phyloP scores from a whole-genome alignment of 768 basidiomycete species.

The Grammothele lineata region DNA sequence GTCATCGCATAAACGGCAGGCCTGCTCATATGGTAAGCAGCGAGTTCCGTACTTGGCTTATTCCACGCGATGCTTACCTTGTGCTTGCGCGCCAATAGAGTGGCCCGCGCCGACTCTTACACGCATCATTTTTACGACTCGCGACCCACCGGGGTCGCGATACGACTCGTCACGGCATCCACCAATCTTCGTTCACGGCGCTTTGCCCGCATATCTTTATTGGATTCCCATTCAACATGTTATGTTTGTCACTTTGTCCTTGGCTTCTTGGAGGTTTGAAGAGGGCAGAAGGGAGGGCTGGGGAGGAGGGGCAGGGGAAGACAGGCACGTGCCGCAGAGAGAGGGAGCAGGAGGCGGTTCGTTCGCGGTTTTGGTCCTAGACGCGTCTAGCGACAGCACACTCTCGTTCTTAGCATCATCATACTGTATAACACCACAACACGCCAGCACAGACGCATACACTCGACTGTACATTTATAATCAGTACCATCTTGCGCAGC shows the following conservation, averaged over 20 bases:
- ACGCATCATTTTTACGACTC: no score
- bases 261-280: neutral
- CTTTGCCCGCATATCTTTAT: constrained; percentile 4
- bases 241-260: neutral
- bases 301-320: neutral
- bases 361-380: constrained; percentile 3
- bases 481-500: neutral
- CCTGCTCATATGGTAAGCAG: neutral
- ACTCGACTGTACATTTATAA: neutral
- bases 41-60: neutral
- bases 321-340: neutral
- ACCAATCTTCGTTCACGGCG: constrained; percentile 7
- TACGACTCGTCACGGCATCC: constrained; percentile 1
- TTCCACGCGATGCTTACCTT: neutral
- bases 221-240: neutral
- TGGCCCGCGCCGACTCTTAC: neutral
- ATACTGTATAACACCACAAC: constrained; percentile 3
- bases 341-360: neutral
- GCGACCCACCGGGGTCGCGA: no score
- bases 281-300: neutral
- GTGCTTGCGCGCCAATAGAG: neutral
- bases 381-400: constrained; percentile 7
- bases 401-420: neutral
- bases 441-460: neutral
- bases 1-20: constrained; percentile 9